A percentile compares a stretch with the other conserved stretches of the same genome.
phyloP scores from a whole-genome alignment of 2,329 filamentous ascomycete species.

The Pseudogymnoascus sp. region DNA sequence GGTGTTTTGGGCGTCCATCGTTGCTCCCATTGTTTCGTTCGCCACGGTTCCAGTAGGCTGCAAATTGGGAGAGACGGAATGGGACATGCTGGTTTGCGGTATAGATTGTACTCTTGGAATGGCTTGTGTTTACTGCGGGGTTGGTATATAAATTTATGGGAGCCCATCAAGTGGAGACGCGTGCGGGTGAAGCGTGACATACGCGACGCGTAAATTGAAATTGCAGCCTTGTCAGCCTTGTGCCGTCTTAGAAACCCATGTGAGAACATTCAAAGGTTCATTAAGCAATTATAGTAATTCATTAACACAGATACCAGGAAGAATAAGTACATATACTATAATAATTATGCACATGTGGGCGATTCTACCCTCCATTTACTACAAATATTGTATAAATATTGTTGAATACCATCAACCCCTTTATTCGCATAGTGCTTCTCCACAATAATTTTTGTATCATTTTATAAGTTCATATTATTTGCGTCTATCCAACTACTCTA shows the following conservation, averaged over 20 bases:
- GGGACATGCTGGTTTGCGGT: background rate
- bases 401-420: background rate
- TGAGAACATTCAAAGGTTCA: background rate
- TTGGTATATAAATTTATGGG: background rate
- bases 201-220: slow-evolving; percentile 19
- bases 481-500: background rate
- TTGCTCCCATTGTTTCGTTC: background rate
- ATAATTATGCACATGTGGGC: background rate
- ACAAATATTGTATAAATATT: no score
- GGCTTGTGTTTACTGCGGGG: slow-evolving; percentile 4
- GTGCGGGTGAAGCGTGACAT: slow-evolving; percentile 14
- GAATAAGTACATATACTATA: background rate
- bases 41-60: background rate
- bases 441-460: no score
- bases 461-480: background rate
- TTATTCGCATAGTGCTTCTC: no score
- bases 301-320: no score
- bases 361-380: no score
- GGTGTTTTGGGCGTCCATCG: background rate
- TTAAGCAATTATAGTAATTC: background rate
- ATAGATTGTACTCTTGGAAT: background rate
- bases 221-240: slow-evolving; percentile 13
- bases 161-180: slow-evolving; percentile 3
- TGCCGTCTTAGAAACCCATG: background rate
- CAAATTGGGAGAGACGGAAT: slow-evolving; percentile 8